These are phyloP conservation scores for Bretschneidera sinensis DNA, from an alignment of 345 rosid species.

Conservation along the genomic window DNA sequence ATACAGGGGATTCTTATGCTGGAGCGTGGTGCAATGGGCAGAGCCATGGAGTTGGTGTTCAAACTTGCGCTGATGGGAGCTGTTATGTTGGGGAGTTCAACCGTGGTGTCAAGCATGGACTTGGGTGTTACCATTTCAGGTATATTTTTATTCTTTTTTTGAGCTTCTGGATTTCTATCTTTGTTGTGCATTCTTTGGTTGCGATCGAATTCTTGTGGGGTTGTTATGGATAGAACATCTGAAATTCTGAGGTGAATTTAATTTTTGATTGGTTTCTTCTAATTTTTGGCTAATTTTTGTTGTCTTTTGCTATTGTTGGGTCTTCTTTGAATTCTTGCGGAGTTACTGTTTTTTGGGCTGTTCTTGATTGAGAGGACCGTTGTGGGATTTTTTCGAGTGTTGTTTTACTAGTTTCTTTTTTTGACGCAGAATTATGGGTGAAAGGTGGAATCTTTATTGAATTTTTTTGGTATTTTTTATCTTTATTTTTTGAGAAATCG, in stretches of 20 bases:
- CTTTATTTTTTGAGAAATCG: too few relatives aligned
- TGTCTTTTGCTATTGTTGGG: background rate
- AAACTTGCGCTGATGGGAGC: slow-evolving; percentile 85
- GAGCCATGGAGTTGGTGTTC: slow-evolving; percentile 87
- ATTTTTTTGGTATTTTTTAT: too few relatives aligned
- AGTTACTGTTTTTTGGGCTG: background rate
- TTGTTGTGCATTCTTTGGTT: background rate
- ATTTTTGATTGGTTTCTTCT: background rate
- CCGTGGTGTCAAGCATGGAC: slow-evolving; percentile 86
- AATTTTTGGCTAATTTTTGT: background rate
- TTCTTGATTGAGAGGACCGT: too few relatives aligned
- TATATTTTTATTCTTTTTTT: slow-evolving; percentile 9
- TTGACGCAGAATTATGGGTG: too few relatives aligned
- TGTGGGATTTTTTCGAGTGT: too few relatives aligned
- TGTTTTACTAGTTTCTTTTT: too few relatives aligned
- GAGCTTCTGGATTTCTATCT: background rate
- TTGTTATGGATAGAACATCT: background rate
- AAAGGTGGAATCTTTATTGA: too few relatives aligned
- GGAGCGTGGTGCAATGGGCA: slow-evolving; percentile 97
- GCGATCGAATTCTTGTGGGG: background rate
- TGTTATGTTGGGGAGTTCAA: slow-evolving; percentile 80
- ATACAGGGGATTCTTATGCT: slow-evolving; percentile 84
- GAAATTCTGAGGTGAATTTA: background rate
- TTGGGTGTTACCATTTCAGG: slow-evolving; percentile 94
- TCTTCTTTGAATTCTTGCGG: too few relatives aligned